These are phyloP conservation scores for Aspergillus ustus DNA, from an alignment of 2,329 filamentous ascomycete genomes.

Conservation along the genomic window DNA sequence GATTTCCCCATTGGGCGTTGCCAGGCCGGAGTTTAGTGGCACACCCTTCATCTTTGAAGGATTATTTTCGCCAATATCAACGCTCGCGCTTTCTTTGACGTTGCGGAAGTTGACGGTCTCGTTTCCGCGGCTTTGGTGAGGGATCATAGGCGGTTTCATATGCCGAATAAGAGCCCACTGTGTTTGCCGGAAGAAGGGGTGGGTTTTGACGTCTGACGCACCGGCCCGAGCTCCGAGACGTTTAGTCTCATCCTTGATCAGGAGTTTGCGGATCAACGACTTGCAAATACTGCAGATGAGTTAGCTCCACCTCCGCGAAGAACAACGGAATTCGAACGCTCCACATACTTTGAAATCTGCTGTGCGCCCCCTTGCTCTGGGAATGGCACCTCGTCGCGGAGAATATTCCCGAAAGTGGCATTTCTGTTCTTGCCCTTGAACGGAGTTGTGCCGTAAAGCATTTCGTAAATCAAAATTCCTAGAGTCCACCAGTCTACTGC, in stretches of 20 bases:
- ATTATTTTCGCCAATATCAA: conserved; percentile 64
- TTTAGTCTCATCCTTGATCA: conserved; percentile 97
- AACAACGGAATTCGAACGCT: not conserved
- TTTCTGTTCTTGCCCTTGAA: conserved; percentile 99
- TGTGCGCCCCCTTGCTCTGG: conserved; percentile 84
- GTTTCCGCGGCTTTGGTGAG: conserved; percentile 83
- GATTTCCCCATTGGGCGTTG: conserved; percentile 80
- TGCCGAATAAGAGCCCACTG: conserved; percentile 97
- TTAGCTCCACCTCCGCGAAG: conserved; percentile 4
- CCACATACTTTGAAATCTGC: conserved; percentile 85
- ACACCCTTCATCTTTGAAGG: conserved; percentile 69
- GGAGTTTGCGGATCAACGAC: conserved; percentile 89
- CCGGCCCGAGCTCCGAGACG: conserved; percentile 91
- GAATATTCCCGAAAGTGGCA: conserved; percentile 95
- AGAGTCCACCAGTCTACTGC: conserved; percentile 99
- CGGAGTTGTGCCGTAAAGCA: conserved; percentile 96
- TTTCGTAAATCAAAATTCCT: conserved; percentile 96
- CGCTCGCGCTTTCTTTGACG: conserved; percentile 94
- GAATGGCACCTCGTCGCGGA: conserved; percentile 94
- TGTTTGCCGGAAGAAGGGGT: conserved; percentile 94
- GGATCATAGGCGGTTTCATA: conserved; percentile 97
- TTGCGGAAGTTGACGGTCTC: conserved; percentile 98
- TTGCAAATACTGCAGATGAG: conserved; percentile 80
- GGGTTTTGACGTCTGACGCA: conserved; percentile 93
- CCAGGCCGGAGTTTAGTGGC: conserved; percentile 80